These are phyloP conservation scores for Flaveria ramosissima DNA, from an alignment of 129 eudicot species.

Conservation along the genomic window DNA sequence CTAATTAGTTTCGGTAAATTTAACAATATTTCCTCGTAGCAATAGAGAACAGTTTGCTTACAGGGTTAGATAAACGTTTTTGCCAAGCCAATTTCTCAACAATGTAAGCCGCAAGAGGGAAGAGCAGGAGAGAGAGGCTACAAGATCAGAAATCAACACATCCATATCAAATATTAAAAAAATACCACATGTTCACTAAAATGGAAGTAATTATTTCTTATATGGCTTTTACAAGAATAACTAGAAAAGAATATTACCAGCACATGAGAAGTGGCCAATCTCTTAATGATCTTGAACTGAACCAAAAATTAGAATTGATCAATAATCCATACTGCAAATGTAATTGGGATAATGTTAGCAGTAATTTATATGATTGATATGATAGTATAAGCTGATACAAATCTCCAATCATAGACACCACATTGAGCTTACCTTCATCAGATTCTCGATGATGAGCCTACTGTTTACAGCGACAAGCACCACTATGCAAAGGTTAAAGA, in stretches of 20 bases:
- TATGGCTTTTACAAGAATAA: background rate
- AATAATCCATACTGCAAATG: constrained; percentile 88
- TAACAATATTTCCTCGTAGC: constrained; percentile 8
- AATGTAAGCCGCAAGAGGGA: constrained; percentile 74
- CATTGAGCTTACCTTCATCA: constrained; percentile 75
- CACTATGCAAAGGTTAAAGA: constrained; percentile 93
- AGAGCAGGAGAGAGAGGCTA: constrained; percentile 71
- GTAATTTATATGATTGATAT: background rate
- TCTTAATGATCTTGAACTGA: constrained; percentile 75
- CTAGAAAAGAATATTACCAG: constrained; percentile 52
- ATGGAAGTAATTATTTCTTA: constrained; percentile 6
- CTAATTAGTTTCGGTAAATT: constrained; percentile 9
- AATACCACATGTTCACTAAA: background rate
- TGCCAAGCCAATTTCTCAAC: constrained; percentile 76
- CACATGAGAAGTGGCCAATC: constrained; percentile 99
- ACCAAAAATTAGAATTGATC: constrained; percentile 87
- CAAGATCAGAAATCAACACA: constrained; percentile 21
- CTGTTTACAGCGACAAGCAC: constrained; percentile 97
- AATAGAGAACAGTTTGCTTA: constrained; percentile 37
- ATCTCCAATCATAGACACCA: background rate
- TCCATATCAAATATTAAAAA: background rate
- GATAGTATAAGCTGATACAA: constrained; percentile 5
- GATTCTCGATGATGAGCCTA: constrained; percentile 90
- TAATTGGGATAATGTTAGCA: constrained; percentile 20
- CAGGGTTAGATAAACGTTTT: constrained; percentile 61